A percentile compares a stretch with the other conserved stretches of the same genome.
Conservation (phyloP, 148 eudicot species). For the Spergularia bocconei region DNA sequence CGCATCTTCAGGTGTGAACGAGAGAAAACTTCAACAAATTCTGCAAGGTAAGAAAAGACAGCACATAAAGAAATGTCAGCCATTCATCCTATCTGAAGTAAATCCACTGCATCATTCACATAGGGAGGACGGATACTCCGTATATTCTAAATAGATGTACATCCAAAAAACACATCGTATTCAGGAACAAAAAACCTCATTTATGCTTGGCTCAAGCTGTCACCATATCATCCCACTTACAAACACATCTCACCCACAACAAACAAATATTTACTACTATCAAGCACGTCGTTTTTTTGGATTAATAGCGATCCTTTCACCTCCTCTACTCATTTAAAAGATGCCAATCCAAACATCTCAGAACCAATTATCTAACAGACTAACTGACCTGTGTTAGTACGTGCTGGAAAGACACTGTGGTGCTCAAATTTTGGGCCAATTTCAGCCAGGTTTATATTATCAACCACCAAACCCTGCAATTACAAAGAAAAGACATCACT, state of each 20-base stretch:
- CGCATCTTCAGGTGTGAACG: constrained; percentile 94
- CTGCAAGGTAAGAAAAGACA: constrained; percentile 44
- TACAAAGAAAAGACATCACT: constrained; percentile 19
- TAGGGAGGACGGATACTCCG: no score
- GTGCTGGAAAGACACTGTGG: constrained; percentile 80
- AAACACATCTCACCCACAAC: neutral
- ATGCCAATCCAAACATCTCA: neutral
- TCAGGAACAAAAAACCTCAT: neutral
- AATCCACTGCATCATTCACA: neutral
- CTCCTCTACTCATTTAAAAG: neutral
- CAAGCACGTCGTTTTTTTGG: neutral
- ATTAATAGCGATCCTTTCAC: neutral
- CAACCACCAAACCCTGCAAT: constrained; percentile 74
- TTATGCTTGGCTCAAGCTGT: neutral
- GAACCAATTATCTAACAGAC: neutral
- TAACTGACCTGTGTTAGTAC: constrained; percentile 88
- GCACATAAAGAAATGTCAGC: neutral
- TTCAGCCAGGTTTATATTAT: constrained; percentile 75
- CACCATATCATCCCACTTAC: neutral
- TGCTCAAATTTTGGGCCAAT: constrained; percentile 96
- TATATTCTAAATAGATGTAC: neutral
- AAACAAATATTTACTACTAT: neutral
- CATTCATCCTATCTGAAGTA: neutral
- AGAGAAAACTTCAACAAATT: constrained; percentile 92
- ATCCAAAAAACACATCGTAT: neutral